Evolutionary conservation across 192 early-diverging fungal species (phyloP).

Genomic region (Coemansia sp.): DNA sequence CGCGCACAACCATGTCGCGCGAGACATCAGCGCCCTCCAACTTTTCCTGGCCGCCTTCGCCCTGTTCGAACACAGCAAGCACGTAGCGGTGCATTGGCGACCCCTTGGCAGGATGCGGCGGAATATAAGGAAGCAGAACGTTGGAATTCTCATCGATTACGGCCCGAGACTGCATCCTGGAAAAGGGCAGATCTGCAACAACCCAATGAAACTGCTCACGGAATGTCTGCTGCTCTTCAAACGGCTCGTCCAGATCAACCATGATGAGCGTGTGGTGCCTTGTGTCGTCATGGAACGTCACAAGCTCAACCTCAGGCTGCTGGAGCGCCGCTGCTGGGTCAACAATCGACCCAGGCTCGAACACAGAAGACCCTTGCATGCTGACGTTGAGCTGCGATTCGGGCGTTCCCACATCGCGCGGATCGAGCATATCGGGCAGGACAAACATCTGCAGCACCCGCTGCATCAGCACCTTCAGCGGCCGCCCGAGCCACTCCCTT

Average conservation of each 20-base stretch:
- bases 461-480: slow-evolving; percentile 63
- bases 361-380: slow-evolving; percentile 9
- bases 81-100: slow-evolving; percentile 77
- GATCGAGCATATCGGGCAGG: slow-evolving; percentile 69
- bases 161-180: slow-evolving; percentile 54
- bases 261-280: slow-evolving; percentile 70
- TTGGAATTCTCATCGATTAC: slow-evolving; percentile 41
- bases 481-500: slow-evolving; percentile 60
- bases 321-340: slow-evolving; percentile 56
- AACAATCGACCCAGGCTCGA: slow-evolving; percentile 41
- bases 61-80: slow-evolving; percentile 65
- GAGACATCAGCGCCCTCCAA: slow-evolving; percentile 47
- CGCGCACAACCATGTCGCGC: slow-evolving; percentile 39
- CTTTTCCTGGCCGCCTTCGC: slow-evolving; percentile 55
- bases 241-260: slow-evolving; percentile 71
- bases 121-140: slow-evolving; percentile 60
- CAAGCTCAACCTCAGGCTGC: slow-evolving; percentile 58
- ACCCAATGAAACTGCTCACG: slow-evolving; percentile 77
- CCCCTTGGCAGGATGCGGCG: slow-evolving; percentile 78
- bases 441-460: slow-evolving; percentile 77
- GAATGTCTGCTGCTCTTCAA: slow-evolving; percentile 63
- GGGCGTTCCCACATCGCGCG: slow-evolving; percentile 45
- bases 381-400: slow-evolving; percentile 48
- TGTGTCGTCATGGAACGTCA: slow-evolving; percentile 66
- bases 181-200: slow-evolving; percentile 64